Percentiles rank a stretch among this genome's conserved stretches.
Conservation (phyloP, 1,284 basidiomycete genomes). For the Melampsora larici-populina region DNA sequence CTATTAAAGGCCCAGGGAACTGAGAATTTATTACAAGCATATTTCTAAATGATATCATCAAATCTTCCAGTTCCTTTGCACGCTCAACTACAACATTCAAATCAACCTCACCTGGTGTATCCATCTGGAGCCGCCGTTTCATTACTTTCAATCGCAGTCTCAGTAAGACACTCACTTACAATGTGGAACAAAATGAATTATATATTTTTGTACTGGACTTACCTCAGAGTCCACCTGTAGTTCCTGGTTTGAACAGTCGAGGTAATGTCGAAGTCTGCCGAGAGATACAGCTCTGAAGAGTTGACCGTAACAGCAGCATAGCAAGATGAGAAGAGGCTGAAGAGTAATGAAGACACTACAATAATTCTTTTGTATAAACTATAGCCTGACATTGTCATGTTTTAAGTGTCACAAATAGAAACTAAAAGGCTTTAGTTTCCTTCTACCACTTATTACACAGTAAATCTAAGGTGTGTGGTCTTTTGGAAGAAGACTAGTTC, state of each 20-base stretch:
- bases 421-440: not conserved
- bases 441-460: not conserved
- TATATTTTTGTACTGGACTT: not conserved
- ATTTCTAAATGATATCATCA: slow-evolving; percentile 12
- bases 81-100: not conserved
- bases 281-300: slow-evolving; percentile 1
- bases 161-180: not conserved
- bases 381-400: too few relatives aligned
- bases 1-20: slow-evolving; percentile 59
- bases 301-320: not conserved
- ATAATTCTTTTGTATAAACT: not conserved
- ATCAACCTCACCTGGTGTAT: not conserved
- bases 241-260: slow-evolving; percentile 2
- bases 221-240: not conserved
- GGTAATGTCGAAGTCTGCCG: not conserved
- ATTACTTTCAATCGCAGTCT: not conserved
- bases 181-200: not conserved
- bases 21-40: slow-evolving; percentile 58
- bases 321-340: not conserved
- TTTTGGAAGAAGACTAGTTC: too few relatives aligned
- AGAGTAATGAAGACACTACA: not conserved
- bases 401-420: not conserved
- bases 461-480: not conserved
- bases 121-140: not conserved
- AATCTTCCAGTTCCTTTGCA: not conserved